Conservation (phyloP, 2,329 filamentous ascomycete genomes). For the Emmonsiellopsis sp. region DNA sequence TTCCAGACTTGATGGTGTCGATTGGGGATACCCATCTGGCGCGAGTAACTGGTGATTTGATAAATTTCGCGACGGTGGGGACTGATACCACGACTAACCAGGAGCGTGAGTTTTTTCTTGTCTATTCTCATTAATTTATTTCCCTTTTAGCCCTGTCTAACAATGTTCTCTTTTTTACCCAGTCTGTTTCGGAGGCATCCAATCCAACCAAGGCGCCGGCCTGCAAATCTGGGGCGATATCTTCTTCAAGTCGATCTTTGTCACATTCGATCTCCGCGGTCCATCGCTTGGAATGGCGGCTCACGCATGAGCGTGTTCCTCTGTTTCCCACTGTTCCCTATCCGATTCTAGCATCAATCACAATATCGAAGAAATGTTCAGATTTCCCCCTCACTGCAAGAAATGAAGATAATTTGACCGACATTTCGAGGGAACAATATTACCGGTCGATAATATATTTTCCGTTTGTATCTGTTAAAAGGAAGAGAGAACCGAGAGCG, state of each 20-base stretch:
- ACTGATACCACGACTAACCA: slow-evolving; percentile 32
- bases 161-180: neutral
- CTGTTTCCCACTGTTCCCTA: no score
- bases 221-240: slow-evolving; percentile 53
- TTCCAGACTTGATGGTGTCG: slow-evolving; percentile 48
- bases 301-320: slow-evolving; percentile 17
- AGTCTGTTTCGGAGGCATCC: slow-evolving; percentile 52
- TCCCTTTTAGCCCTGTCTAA: slow-evolving; percentile 9
- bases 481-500: no score
- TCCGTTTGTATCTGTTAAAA: no score
- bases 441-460: no score
- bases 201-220: slow-evolving; percentile 46
- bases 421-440: no score
- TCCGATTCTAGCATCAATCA: no score
- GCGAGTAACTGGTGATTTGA: slow-evolving; percentile 45
- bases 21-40: slow-evolving; percentile 41
- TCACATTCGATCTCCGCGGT: slow-evolving; percentile 46
- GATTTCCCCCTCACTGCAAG: no score
- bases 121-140: neutral
- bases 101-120: slow-evolving; percentile 23
- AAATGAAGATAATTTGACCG: no score
- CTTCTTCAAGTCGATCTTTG: slow-evolving; percentile 51
- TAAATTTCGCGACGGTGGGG: slow-evolving; percentile 47
- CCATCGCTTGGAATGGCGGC: slow-evolving; percentile 45
- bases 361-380: no score